Conservation (phyloP, 148 eudicot species). For the Diospyros kaki region DNA sequence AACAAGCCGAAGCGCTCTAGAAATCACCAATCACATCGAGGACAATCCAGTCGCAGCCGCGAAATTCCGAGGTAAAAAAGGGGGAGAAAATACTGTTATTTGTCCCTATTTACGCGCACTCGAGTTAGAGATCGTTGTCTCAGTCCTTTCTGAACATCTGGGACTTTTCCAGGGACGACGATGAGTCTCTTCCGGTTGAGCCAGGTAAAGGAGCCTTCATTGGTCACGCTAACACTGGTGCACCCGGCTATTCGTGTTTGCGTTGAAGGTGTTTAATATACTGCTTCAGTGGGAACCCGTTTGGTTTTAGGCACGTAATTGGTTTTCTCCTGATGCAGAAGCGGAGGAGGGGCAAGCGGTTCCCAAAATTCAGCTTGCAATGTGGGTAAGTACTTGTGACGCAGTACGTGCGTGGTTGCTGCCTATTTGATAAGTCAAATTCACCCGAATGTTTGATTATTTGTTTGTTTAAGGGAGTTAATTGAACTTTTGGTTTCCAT, state of each 20-base stretch:
- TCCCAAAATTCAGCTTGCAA: slow-evolving; percentile 79
- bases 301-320: too few relatives aligned
- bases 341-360: slow-evolving; percentile 32
- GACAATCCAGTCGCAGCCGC: slow-evolving; percentile 43
- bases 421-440: not conserved
- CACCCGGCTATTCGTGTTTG: too few relatives aligned
- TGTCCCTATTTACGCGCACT: not conserved
- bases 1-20: slow-evolving; percentile 58
- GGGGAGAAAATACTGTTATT: too few relatives aligned
- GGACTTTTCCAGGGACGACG: slow-evolving; percentile 35
- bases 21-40: slow-evolving; percentile 39
- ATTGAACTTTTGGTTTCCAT: not conserved
- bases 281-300: not conserved
- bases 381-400: slow-evolving; percentile 61
- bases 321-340: slow-evolving; percentile 8
- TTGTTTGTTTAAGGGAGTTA: not conserved
- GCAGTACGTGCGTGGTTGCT: too few relatives aligned
- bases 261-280: slow-evolving; percentile 19
- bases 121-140: not conserved
- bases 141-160: not conserved
- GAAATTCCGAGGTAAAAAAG: slow-evolving; percentile 20
- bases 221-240: not conserved
- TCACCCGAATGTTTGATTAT: not conserved
- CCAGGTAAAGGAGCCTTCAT: slow-evolving; percentile 24
- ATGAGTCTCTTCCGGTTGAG: slow-evolving; percentile 60